A percentile compares a stretch with the other conserved stretches of the same genome.
Conservation (phyloP, 257 asterid species). For the Ballota nigra region DNA sequence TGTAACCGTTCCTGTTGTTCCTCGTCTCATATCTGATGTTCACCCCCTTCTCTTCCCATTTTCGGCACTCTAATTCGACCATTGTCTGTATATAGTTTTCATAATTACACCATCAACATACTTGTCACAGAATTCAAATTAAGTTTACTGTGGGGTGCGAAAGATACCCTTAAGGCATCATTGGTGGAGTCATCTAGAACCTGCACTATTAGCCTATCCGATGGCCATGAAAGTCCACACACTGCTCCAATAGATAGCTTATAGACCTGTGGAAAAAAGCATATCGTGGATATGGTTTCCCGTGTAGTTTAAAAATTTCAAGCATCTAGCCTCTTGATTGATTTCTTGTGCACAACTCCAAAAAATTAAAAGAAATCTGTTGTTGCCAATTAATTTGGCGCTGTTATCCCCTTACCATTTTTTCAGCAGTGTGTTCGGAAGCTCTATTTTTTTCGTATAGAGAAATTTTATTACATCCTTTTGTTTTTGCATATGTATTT, state of each 20-base stretch:
- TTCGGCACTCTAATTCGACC: conserved; percentile 72
- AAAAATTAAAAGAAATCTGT: not conserved
- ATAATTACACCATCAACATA: conserved; percentile 6
- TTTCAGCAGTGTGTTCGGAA: not conserved
- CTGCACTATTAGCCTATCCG: conserved; percentile 68
- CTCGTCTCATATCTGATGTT: conserved; percentile 77
- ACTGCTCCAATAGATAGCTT: conserved; percentile 88
- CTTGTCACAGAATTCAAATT: conserved; percentile 7
- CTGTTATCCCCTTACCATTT: not conserved
- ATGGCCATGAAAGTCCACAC: conserved; percentile 78
- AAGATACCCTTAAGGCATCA: conserved; percentile 63
- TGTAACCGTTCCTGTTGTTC: conserved; percentile 89
- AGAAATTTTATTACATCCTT: not conserved
- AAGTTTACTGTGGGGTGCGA: conserved; percentile 6
- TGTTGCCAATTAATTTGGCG: not conserved
- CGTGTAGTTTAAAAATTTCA: not conserved
- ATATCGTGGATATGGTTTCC: conserved; percentile 25
- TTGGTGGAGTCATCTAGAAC: conserved; percentile 91
- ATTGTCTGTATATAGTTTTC: conserved; percentile 42
- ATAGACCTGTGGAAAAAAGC: conserved; percentile 58
- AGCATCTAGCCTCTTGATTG: not conserved
- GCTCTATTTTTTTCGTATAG: not conserved
- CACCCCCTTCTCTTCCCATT: conserved; percentile 68
- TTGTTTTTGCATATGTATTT: not conserved
- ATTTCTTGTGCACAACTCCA: not conserved